phyloP scores from a whole-genome alignment of 495 filamentous ascomycete genomes.

The Cercophora scortea region DNA sequence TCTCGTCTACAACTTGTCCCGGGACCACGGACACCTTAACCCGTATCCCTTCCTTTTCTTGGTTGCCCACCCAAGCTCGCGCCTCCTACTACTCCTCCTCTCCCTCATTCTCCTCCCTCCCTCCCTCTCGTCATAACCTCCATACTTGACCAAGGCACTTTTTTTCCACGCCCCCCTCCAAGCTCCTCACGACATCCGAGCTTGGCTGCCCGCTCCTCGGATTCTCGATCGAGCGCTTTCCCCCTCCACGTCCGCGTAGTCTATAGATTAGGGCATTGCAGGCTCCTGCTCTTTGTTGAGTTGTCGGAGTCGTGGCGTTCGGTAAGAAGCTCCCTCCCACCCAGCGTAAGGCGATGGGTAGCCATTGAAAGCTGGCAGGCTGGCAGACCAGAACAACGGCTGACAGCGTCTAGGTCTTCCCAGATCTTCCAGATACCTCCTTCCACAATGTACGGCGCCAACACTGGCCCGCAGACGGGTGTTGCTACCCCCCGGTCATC shows the following conservation, averaged over 20 bases:
- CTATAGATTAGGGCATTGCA: neutral
- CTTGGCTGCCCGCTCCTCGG: too few relatives aligned
- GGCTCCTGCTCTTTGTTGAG: slow-evolving; percentile 33
- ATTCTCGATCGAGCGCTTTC: too few relatives aligned
- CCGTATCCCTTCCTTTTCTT: too few relatives aligned
- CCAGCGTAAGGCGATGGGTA: too few relatives aligned
- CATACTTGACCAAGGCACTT: neutral
- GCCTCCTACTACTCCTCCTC: neutral
- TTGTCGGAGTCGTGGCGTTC: slow-evolving; percentile 19
- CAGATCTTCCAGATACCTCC: slow-evolving; percentile 15
- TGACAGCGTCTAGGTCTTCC: neutral
- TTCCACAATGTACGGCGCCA: slow-evolving; percentile 72
- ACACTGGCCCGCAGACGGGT: slow-evolving; percentile 81
- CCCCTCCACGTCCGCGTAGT: neutral
- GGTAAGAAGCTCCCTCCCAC: neutral
- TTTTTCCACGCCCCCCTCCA: neutral
- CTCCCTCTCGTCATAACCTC: neutral
- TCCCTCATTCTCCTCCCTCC: neutral
- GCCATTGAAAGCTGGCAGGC: too few relatives aligned
- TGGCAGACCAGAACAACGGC: neutral
- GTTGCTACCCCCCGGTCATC: slow-evolving; percentile 88
- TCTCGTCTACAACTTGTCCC: too few relatives aligned
- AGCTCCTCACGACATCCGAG: too few relatives aligned
- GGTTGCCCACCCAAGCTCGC: too few relatives aligned
- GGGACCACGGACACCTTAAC: too few relatives aligned